Evolutionary conservation across 176 grass and related monocot genomes (phyloP).

Genomic region (Ensete glaucum): DNA sequence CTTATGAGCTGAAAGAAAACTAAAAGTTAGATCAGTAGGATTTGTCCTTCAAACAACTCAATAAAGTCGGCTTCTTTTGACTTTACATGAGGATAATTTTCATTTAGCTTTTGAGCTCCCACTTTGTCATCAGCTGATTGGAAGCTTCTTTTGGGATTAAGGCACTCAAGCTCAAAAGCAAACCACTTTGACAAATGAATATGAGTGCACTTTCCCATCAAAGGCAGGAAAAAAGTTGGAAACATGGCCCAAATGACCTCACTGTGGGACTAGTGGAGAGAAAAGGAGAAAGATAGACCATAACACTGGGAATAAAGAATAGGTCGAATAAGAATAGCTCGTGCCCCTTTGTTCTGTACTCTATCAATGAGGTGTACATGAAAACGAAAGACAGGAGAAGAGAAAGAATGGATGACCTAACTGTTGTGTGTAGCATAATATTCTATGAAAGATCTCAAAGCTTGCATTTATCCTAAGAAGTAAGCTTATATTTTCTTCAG

Average conservation of each 20-base stretch:
- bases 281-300: neutral
- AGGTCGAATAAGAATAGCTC: neutral
- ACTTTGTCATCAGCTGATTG: slow-evolving; percentile 7
- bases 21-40: neutral
- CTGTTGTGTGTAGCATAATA: too few relatives aligned
- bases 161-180: slow-evolving; percentile 7
- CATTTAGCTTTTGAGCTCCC: neutral
- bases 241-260: slow-evolving; percentile 5
- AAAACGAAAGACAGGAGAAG: too few relatives aligned
- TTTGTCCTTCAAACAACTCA: neutral
- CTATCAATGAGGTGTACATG: too few relatives aligned
- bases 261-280: neutral
- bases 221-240: slow-evolving; percentile 19
- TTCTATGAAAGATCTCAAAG: too few relatives aligned
- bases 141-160: neutral
- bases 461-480: too few relatives aligned
- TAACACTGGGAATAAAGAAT: neutral
- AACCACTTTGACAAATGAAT: slow-evolving; percentile 18
- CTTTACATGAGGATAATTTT: neutral
- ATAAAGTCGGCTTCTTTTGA: neutral
- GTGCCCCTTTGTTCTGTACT: too few relatives aligned
- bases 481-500: too few relatives aligned
- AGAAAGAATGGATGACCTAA: too few relatives aligned
- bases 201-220: slow-evolving; percentile 11
- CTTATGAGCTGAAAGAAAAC: neutral